Conservation (phyloP, 768 basidiomycete species). For the Leccinum imitatum region DNA sequence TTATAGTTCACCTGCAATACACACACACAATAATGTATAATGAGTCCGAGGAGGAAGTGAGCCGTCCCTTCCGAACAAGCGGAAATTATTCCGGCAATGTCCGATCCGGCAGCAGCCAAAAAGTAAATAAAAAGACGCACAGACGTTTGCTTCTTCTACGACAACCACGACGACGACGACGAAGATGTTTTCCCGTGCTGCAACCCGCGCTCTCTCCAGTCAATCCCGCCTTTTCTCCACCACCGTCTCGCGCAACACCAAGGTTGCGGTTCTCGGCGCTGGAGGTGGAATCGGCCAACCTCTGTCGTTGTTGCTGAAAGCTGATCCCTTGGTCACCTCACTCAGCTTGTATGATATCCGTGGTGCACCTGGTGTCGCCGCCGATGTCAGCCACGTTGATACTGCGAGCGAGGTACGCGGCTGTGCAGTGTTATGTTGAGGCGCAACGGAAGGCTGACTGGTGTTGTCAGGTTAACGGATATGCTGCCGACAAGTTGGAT, state of each 20-base stretch:
- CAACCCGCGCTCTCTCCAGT: conserved; percentile 53
- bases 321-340: conserved; percentile 83
- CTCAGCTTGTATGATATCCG: conserved; percentile 56
- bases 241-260: conserved; percentile 66
- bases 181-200: conserved; percentile 67
- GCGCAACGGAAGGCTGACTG: conserved; percentile 2
- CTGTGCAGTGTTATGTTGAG: neutral
- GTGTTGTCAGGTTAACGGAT: conserved; percentile 67
- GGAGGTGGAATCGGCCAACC: conserved; percentile 99
- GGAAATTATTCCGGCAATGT: conserved; percentile 12
- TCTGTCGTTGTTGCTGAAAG: conserved; percentile 84
- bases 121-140: neutral
- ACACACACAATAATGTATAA: neutral
- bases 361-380: conserved; percentile 74
- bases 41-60: too few relatives aligned
- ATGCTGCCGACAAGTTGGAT: conserved; percentile 83
- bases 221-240: conserved; percentile 75
- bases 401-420: conserved; percentile 74
- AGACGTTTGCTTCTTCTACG: conserved; percentile 12
- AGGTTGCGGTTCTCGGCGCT: conserved; percentile 96
- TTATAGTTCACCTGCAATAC: neutral
- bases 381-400: conserved; percentile 95
- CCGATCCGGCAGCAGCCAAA: conserved; percentile 12
- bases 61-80: too few relatives aligned
- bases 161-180: conserved; percentile 21